These are phyloP conservation scores for Tylopilus subfusipes DNA, from an alignment of 768 basidiomycete genomes.

Conservation along the genomic window DNA sequence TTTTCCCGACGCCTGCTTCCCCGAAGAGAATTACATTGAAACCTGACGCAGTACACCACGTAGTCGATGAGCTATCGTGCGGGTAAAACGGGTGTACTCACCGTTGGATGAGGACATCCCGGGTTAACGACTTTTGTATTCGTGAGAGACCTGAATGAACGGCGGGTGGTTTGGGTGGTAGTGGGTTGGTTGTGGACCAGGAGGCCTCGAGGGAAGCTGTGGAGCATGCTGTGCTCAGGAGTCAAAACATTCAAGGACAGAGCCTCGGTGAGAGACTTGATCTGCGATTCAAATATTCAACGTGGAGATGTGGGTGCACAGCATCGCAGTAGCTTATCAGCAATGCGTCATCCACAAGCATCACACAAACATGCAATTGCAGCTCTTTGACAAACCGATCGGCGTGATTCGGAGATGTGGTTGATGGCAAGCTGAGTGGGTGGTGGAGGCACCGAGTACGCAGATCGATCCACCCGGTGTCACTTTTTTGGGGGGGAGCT, in stretches of 20 bases:
- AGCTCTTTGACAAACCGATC: background rate
- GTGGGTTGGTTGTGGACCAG: conserved; percentile 5
- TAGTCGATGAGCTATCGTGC: background rate
- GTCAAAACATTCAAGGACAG: background rate
- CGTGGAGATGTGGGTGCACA: conserved; percentile 18
- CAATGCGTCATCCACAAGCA: conserved; percentile 12
- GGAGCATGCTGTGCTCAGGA: background rate
- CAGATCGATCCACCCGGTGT: conserved; percentile 1
- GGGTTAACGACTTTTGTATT: conserved; percentile 2
- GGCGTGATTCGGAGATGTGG: background rate
- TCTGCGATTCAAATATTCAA: conserved; percentile 6
- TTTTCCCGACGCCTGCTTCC: conserved; percentile 38
- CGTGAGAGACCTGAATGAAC: conserved; percentile 4
- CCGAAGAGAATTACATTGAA: conserved; percentile 32
- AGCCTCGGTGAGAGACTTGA: conserved; percentile 2
- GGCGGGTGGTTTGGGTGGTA: background rate
- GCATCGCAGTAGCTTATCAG: conserved; percentile 6
- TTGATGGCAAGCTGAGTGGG: background rate
- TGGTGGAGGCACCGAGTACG: background rate
- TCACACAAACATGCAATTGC: conserved; percentile 13
- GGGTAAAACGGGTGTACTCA: conserved; percentile 5
- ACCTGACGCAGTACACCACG: background rate
- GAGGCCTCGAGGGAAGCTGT: conserved; percentile 6
- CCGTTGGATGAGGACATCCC: conserved; percentile 20
- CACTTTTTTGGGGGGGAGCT: background rate